Evolutionary conservation across 208 protist species (phyloP), one percentile per base, ranked within the genome.

Genomic region (Entamoeba moshkovskii): DNA sequence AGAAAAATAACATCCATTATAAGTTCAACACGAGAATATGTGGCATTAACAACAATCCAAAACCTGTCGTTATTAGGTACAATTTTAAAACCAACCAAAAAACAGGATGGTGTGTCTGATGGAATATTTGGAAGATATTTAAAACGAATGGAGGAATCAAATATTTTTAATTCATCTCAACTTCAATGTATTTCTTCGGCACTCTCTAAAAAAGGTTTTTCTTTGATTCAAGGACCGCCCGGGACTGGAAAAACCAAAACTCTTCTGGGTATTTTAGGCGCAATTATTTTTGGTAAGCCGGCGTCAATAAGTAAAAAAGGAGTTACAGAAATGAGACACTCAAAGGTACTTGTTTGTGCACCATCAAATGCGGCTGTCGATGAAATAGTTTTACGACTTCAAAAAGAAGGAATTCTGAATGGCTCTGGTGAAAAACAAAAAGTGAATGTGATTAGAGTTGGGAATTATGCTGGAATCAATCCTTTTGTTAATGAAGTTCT

Each of bases 291-390:
- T 46, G 42, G 42, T 46, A 92, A 46, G 8, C 42, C 73, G 8
- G 5, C 1, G 1, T 42, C 29, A 38, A 8, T 85, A 1, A 42
- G 13, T 85, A 42, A 29, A 85, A 15, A 85, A 85, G 33, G 59
- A 42, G 18, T 16, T 22, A 38, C 8, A 29, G n/a, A 92, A 25
- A 29, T 16, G 18, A 42, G 22, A 45, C 29, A 45, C 5, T 15
- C n/a, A 92, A 42, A 45, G 18, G n/a, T 92, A 25, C 22, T 92
- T 29, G 16, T 92, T 18, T 92, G 73, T 46, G n/a, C 73, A 16
- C 73, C 73, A 38, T 92, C 73, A 92, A 92, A 92, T 92, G 73
- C 73, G n/a, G 73, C 73, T 18, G 18, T 45, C n/a, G 73, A 92
- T 45, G 42, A 16, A 92, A 45, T 45, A 45, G 11, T 92, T 38